phyloP scores from a whole-genome alignment of 2,329 filamentous ascomycete genomes.

The Phialocephala subalpina region DNA sequence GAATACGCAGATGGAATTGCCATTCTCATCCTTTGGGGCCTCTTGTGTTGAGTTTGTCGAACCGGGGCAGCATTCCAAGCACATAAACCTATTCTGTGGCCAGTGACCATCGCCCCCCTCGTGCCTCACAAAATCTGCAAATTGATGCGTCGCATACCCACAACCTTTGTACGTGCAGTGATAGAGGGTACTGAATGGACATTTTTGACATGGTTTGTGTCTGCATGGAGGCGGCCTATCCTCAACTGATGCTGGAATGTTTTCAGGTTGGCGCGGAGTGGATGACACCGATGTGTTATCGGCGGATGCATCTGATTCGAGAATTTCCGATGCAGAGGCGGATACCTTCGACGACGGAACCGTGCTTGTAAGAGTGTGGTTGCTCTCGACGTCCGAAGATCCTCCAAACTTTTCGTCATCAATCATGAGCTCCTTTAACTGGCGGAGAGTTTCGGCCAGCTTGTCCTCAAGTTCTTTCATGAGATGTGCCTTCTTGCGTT shows the following conservation, averaged over 20 bases:
- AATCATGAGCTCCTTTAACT: background rate
- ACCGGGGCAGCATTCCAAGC: conserved; percentile 21
- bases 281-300: conserved; percentile 29
- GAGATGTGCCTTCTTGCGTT: conserved; percentile 7
- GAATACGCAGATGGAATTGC: conserved; percentile 20
- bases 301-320: conserved; percentile 13
- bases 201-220: conserved; percentile 13
- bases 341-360: conserved; percentile 2
- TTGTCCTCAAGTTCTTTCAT: background rate
- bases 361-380: background rate
- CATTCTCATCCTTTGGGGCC: background rate
- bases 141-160: conserved; percentile 17
- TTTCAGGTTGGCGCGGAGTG: conserved; percentile 11
- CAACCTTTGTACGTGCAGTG: conserved; percentile 20
- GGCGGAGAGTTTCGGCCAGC: background rate
- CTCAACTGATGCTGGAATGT: background rate
- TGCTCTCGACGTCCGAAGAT: background rate
- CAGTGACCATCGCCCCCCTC: conserved; percentile 30
- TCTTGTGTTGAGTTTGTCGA: background rate
- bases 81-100: conserved; percentile 30
- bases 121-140: conserved; percentile 30
- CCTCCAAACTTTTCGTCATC: conserved; percentile 1
- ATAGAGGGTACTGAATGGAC: conserved; percentile 13
- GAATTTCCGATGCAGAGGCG: conserved; percentile 11
- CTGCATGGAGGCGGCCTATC: background rate